phyloP scores from a whole-genome alignment of 1,284 basidiomycete species.

The Sporisorium reilianum region DNA sequence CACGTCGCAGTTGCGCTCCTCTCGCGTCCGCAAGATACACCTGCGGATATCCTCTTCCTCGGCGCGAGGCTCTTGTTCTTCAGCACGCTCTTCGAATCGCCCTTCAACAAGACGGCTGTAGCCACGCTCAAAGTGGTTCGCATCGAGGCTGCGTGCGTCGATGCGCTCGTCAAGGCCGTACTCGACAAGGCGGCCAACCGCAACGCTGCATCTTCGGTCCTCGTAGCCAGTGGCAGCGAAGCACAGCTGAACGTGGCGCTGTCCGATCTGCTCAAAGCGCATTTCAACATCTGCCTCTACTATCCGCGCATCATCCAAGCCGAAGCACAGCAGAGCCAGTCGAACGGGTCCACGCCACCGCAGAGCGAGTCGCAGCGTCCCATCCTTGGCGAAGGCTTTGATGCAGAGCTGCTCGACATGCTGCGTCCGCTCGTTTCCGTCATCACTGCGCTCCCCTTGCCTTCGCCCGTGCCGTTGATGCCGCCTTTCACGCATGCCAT shows the following conservation, averaged over 20 bases:
- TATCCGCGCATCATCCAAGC: slow-evolving; percentile 52
- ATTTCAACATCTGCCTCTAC: slow-evolving; percentile 64
- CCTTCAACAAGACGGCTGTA: slow-evolving; percentile 57
- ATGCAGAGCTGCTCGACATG: slow-evolving; percentile 43
- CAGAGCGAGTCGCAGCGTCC: slow-evolving; percentile 7
- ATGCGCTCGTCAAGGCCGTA: slow-evolving; percentile 28
- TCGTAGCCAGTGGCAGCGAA: slow-evolving; percentile 32
- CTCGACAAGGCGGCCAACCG: slow-evolving; percentile 19
- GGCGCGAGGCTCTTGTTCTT: slow-evolving; percentile 59
- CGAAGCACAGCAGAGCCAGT: slow-evolving; percentile 26
- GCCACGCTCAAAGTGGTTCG: slow-evolving; percentile 35
- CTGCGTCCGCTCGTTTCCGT: slow-evolving; percentile 48
- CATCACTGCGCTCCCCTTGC: slow-evolving; percentile 32
- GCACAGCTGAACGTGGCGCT: slow-evolving; percentile 51
- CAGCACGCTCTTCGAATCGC: slow-evolving; percentile 61
- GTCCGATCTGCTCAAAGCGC: slow-evolving; percentile 57
- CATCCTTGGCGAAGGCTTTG: slow-evolving; percentile 47
- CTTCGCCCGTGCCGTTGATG: slow-evolving; percentile 40
- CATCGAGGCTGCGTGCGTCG: slow-evolving; percentile 32
- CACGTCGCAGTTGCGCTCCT: slow-evolving; percentile 43
- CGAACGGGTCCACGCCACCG: not conserved
- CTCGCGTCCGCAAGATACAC: slow-evolving; percentile 30
- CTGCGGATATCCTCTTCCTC: slow-evolving; percentile 58
- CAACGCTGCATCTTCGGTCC: slow-evolving; percentile 13
- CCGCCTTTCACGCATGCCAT: slow-evolving; percentile 62